Evolutionary conservation across 2,329 filamentous ascomycete genomes (phyloP).

Genomic region (Chlorencoelia australis): DNA sequence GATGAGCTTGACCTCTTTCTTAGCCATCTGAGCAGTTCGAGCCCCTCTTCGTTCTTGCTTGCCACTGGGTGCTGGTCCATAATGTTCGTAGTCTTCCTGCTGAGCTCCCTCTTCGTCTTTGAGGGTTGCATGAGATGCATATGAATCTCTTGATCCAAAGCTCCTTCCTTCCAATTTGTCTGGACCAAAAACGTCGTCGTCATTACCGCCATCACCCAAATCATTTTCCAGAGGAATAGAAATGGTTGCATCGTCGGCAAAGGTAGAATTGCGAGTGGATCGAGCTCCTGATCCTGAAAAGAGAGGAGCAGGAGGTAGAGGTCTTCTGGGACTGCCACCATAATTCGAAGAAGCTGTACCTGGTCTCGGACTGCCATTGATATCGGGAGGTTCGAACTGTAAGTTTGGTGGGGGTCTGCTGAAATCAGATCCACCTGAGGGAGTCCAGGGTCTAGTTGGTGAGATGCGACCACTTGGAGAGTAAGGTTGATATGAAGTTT

Average conservation of each 20-base stretch:
- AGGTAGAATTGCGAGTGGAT: constrained; percentile 40
- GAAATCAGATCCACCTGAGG: constrained; percentile 50
- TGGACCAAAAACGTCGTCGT: constrained; percentile 62
- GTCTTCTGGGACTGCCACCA: constrained; percentile 75
- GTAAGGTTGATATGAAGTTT: constrained; percentile 52
- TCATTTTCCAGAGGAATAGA: constrained; percentile 58
- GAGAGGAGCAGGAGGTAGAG: constrained; percentile 78
- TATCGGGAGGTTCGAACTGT: constrained; percentile 74
- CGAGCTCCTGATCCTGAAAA: constrained; percentile 51
- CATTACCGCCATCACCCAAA: constrained; percentile 46
- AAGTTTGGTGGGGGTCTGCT: constrained; percentile 54
- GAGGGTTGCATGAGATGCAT: constrained; percentile 25
- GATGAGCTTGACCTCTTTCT: constrained; percentile 90
- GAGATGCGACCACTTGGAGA: constrained; percentile 39
- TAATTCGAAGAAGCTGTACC: constrained; percentile 86
- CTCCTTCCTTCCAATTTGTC: constrained; percentile 24
- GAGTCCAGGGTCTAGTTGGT: constrained; percentile 50
- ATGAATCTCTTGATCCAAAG: constrained; percentile 29
- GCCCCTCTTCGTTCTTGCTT: constrained; percentile 83
- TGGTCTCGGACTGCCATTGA: constrained; percentile 83
- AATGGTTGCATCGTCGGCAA: constrained; percentile 59
- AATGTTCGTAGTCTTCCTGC: constrained; percentile 61
- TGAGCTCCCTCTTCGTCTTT: constrained; percentile 29
- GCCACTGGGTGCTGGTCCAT: constrained; percentile 77
- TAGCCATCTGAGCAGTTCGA: constrained; percentile 76